These are phyloP conservation scores for Leucosporidium creatinivorum DNA, from an alignment of 768 basidiomycete genomes.

Conservation along the genomic window DNA sequence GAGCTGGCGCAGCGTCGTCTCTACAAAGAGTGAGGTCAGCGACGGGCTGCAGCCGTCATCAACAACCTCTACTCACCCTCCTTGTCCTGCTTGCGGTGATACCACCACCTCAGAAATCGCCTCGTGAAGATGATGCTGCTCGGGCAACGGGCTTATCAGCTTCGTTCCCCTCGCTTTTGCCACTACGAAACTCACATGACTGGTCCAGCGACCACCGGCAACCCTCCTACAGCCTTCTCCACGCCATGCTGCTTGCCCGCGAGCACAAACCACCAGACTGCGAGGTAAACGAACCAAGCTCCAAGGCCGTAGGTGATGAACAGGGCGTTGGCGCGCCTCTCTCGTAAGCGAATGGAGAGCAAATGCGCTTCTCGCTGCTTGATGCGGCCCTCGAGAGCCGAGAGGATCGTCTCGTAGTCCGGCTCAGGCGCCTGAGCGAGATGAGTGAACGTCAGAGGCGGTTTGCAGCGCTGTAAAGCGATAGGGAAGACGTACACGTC, in stretches of 20 bases:
- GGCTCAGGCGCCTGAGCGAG: conserved; percentile 16
- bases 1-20: conserved; percentile 54
- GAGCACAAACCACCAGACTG: conserved; percentile 38
- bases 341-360: conserved; percentile 62
- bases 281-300: conserved; percentile 52
- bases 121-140: conserved; percentile 35
- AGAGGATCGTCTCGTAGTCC: conserved; percentile 29
- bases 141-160: neutral
- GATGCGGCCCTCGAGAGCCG: conserved; percentile 16
- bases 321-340: conserved; percentile 67
- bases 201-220: conserved; percentile 66
- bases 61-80: conserved; percentile 21
- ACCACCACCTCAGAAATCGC: conserved; percentile 28
- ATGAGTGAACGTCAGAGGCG: neutral
- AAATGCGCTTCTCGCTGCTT: conserved; percentile 19
- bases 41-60: no score
- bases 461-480: neutral
- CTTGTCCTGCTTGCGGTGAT: conserved; percentile 25
- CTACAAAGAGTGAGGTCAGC: conserved; percentile 1
- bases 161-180: neutral
- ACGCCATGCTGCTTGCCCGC: conserved; percentile 34
- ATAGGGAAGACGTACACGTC: neutral
- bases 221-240: conserved; percentile 44
- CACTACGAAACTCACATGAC: conserved; percentile 55
- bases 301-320: conserved; percentile 71